phyloP scores from a whole-genome alignment of 2,329 filamentous ascomycete genomes.

The Penicillium griseofulvum region DNA sequence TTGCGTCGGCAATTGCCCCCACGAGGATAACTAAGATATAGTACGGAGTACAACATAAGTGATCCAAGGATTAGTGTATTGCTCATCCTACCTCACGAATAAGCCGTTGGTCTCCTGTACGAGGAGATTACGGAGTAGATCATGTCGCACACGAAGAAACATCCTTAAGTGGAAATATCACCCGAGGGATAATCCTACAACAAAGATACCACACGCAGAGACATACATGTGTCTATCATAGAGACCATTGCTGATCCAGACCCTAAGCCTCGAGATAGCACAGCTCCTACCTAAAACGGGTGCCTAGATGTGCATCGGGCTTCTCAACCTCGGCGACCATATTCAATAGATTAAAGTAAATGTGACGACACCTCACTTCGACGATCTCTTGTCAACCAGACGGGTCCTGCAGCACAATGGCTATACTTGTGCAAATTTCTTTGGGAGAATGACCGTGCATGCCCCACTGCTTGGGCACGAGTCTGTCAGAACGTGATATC shows the following conservation, averaged over 20 bases:
- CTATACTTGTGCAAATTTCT: background rate
- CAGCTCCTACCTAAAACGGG: background rate
- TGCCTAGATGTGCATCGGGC: background rate
- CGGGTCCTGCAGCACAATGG: conserved; percentile 4
- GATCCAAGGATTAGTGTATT: background rate
- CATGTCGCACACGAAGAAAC: background rate
- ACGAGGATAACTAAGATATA: background rate
- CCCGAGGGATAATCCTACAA: background rate
- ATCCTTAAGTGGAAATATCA: background rate
- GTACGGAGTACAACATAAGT: background rate
- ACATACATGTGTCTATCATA: background rate
- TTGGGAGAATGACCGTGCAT: conserved; percentile 12
- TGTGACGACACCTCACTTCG: background rate
- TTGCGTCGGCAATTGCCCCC: background rate
- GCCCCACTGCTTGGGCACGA: conserved; percentile 13
- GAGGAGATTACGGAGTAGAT: background rate
- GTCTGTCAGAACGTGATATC: conserved; percentile 4
- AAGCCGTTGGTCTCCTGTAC: background rate
- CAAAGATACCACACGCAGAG: background rate
- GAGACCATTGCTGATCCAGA: background rate
- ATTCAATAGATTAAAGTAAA: background rate
- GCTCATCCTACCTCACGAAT: background rate
- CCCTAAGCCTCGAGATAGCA: background rate
- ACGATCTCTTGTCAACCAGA: conserved; percentile 1
- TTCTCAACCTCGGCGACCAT: background rate